Evolutionary conservation across 1,284 basidiomycete genomes (phyloP).

Genomic region (Ceratobasidium sp.): DNA sequence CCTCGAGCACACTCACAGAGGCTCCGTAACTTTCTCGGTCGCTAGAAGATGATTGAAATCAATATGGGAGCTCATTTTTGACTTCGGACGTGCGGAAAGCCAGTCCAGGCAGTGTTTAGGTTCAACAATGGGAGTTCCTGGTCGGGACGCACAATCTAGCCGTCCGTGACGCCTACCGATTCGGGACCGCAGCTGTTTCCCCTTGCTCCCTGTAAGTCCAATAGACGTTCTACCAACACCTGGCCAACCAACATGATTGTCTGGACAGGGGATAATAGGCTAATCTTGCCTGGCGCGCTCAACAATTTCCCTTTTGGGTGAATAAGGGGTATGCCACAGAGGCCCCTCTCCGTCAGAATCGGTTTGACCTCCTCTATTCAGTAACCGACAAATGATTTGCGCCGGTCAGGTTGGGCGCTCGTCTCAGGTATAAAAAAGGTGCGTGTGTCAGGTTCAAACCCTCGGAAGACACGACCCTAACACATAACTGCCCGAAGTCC

Average conservation of each 20-base stretch:
- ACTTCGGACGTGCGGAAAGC: too few relatives aligned
- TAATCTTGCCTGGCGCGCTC: background rate
- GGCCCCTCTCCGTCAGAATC: background rate
- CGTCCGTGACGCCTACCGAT: background rate
- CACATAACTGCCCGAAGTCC: too few relatives aligned
- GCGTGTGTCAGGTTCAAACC: background rate
- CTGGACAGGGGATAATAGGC: background rate
- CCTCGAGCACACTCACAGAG: background rate
- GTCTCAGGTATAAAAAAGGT: background rate
- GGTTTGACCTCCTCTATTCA: too few relatives aligned
- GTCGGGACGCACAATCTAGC: too few relatives aligned
- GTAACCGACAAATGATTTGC: background rate
- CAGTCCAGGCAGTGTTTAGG: too few relatives aligned
- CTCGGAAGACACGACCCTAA: slow-evolving; percentile 1
- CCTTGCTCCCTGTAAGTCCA: too few relatives aligned
- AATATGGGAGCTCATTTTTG: too few relatives aligned
- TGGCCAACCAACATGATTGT: background rate
- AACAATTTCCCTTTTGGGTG: background rate
- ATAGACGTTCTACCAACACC: background rate
- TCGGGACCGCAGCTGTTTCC: background rate
- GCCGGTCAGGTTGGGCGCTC: background rate
- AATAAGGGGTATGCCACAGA: background rate
- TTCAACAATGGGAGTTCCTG: too few relatives aligned
- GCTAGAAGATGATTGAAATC: too few relatives aligned
- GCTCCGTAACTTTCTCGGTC: too few relatives aligned